These are phyloP conservation scores for Solanum boliviense DNA, from an alignment of 257 asterid genomes.

Conservation along the genomic window DNA sequence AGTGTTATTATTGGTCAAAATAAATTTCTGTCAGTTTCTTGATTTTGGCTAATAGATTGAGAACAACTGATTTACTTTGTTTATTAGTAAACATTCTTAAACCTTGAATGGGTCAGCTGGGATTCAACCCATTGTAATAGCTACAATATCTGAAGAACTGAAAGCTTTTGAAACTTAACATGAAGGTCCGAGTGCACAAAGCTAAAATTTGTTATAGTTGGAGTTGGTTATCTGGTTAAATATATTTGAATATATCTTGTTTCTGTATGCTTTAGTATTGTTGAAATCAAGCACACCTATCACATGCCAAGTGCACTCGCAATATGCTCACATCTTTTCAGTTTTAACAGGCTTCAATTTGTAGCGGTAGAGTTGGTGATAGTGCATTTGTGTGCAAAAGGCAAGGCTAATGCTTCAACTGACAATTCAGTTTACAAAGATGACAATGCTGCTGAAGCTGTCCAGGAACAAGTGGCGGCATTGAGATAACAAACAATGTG, in stretches of 20 bases:
- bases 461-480: not conserved
- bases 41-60: not conserved
- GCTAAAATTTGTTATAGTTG: not conserved
- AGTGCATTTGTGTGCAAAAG: not conserved
- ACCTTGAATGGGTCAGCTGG: not conserved
- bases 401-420: not conserved
- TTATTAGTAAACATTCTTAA: not conserved
- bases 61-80: not conserved
- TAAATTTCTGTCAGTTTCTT: not conserved
- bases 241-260: not conserved
- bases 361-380: not conserved
- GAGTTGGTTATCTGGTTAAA: not conserved
- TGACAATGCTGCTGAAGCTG: not conserved
- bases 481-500: not conserved
- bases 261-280: not conserved
- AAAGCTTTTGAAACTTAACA: not conserved
- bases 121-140: not conserved
- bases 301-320: not conserved
- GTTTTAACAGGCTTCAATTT: not conserved
- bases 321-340: not conserved
- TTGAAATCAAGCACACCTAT: not conserved
- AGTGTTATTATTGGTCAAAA: not conserved
- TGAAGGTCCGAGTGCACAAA: not conserved
- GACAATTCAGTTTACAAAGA: not conserved
- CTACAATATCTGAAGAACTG: not conserved